Evolutionary conservation across 2,329 filamentous ascomycete genomes (phyloP).

Genomic region (Colletotrichum gloeosporioides): DNA sequence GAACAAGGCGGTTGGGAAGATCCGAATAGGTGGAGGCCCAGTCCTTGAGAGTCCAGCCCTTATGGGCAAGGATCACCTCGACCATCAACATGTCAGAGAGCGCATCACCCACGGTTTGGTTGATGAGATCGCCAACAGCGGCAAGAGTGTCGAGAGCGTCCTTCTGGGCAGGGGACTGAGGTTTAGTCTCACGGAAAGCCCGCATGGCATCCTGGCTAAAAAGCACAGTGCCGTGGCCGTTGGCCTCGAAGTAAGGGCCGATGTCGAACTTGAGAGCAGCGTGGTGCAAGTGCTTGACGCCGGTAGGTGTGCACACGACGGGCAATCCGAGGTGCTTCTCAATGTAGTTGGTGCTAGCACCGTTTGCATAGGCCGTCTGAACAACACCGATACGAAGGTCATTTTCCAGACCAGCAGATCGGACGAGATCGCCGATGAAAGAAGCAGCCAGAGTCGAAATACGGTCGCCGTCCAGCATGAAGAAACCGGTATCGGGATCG

Average conservation of each 20-base stretch:
- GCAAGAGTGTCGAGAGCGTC: slow-evolving; percentile 85
- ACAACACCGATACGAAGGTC: slow-evolving; percentile 92
- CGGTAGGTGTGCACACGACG: slow-evolving; percentile 91
- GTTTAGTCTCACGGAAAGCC: slow-evolving; percentile 78
- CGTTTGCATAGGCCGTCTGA: slow-evolving; percentile 98
- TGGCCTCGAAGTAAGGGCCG: slow-evolving; percentile 98
- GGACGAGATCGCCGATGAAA: slow-evolving; percentile 89
- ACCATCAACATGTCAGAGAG: slow-evolving; percentile 96
- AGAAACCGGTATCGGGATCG: slow-evolving; percentile 82
- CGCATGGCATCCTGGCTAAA: slow-evolving; percentile 87
- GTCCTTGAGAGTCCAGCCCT: slow-evolving; percentile 86
- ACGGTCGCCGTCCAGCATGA: slow-evolving; percentile 93
- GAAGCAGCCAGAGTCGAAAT: slow-evolving; percentile 94
- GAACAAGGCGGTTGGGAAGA: slow-evolving; percentile 92
- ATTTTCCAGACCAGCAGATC: slow-evolving; percentile 77
- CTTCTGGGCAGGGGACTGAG: slow-evolving; percentile 90
- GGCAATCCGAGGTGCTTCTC: slow-evolving; percentile 86
- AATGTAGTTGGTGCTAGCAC: slow-evolving; percentile 91
- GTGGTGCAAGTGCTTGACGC: slow-evolving; percentile 97
- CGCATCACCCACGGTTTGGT: slow-evolving; percentile 96
- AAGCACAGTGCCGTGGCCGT: slow-evolving; percentile 95
- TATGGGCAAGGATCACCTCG: slow-evolving; percentile 95
- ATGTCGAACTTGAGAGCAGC: slow-evolving; percentile 95
- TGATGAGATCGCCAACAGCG: slow-evolving; percentile 89
- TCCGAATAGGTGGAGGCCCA: slow-evolving; percentile 95